Base-by-base conservation (phyloP, 805 yeast genomes). In the Saturnispora dispora region DNA sequence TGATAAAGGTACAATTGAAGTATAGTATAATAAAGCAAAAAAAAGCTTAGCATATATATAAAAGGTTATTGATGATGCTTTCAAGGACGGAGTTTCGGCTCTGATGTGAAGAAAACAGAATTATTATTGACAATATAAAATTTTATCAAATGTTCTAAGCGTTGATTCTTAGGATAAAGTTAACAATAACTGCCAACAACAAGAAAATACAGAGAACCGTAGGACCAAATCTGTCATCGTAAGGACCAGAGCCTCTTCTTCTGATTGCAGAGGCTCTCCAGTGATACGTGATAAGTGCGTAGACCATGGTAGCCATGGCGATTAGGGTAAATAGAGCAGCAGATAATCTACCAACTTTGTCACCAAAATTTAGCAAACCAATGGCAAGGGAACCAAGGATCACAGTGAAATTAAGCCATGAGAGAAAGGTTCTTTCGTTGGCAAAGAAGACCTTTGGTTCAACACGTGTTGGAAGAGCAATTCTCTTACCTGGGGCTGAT, bases 251-350 rank as follows among this genome's bases (percentile, higher is more conserved):
- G 41, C 99, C 99, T 70, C 98, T 83, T 71, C 91, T 79, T 70
- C 99, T 83, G 60, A 93, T 93, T 53, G 99, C 99, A 65, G 90
- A 88, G 1, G 99, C 99, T 75, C 99, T 87, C 99, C 99, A 95
- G 70, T 93, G 99, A 69, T 93, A 93, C 11, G 98, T 93, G 46
- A 88, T 78, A 55, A 93, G 77, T 1, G 99, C 99, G 63, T 93
- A 93, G 3, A 84, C 77, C 99, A 93, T 93, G 23, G 99, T 91
- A 57, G 87, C 88, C 97, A 93, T 91, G 56, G 99, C 96, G 51
- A 93, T 90, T 55, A 91, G 75, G 3, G 99, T 95, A 76, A 93
- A 93, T 52, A 93, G 74, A 4, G 91, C 93, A 44, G 99, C 98
- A 59, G 93, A 82, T 53, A 93, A 81, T 63, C 95, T 79, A 55